Conservation (phyloP, 129 eudicot species). For the Apium graveolens region DNA sequence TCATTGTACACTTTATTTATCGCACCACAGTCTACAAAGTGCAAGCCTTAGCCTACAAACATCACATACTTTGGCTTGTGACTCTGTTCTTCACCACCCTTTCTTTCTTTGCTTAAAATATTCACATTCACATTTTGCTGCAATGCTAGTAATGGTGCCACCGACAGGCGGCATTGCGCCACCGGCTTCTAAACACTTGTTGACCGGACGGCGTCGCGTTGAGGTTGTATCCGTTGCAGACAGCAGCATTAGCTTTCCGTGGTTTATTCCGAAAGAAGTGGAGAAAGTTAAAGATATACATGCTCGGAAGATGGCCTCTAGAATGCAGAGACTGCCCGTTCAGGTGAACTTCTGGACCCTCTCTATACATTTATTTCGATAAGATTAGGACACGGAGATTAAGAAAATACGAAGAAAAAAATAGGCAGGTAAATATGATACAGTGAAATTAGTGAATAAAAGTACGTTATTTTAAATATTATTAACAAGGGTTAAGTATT, state of each 20-base stretch:
- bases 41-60: too few species aligned
- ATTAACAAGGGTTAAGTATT: too few species aligned
- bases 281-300: neutral
- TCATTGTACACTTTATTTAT: too few species aligned
- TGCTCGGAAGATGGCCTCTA: neutral
- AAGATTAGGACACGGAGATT: too few species aligned
- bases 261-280: neutral
- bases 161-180: neutral
- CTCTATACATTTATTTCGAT: too few species aligned
- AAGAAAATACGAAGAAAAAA: too few species aligned
- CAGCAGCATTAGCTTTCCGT: neutral
- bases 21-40: too few species aligned
- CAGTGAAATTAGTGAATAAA: too few species aligned
- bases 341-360: neutral
- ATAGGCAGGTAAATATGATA: too few species aligned
- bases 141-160: neutral
- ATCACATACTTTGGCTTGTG: neutral
- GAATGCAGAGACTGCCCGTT: neutral
- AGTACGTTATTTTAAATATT: too few species aligned
- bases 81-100: neutral
- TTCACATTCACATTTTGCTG: neutral
- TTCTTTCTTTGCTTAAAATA: fast-evolving
- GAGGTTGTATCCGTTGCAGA: neutral
- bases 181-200: neutral
- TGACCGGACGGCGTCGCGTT: neutral